A percentile compares a stretch with the other conserved stretches of the same genome.
These are phyloP conservation scores for Mallotus nudiflorus DNA, from an alignment of 345 rosid species.

Conservation along the genomic window DNA sequence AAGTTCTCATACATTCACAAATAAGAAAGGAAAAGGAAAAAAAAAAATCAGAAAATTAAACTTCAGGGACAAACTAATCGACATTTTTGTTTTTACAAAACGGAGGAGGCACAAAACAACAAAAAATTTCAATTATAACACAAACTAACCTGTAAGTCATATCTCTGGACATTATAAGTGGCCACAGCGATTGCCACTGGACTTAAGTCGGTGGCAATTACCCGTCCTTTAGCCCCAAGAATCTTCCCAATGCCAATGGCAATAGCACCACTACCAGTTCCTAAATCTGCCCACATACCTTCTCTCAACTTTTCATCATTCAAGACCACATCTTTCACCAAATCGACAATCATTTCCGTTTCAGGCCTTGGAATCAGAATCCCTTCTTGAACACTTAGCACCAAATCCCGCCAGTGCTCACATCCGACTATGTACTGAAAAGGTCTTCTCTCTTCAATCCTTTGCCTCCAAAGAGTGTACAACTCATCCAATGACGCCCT, in stretches of 20 bases:
- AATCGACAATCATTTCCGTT: conserved; percentile 73
- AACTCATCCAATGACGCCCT: conserved; percentile 58
- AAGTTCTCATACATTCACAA: neutral
- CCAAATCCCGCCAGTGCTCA: conserved; percentile 91
- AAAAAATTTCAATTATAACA: neutral
- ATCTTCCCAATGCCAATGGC: conserved; percentile 67
- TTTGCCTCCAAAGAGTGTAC: conserved; percentile 68
- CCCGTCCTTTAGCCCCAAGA: conserved; percentile 45
- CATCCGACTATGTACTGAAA: conserved; percentile 91
- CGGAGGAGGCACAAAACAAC: neutral
- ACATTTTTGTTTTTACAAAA: neutral
- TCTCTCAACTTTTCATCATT: conserved; percentile 32
- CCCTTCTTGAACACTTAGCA: conserved; percentile 83
- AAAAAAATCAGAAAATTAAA: neutral
- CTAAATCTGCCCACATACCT: conserved; percentile 85
- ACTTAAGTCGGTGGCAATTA: conserved; percentile 79
- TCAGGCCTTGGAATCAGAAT: conserved; percentile 93
- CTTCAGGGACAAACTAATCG: neutral
- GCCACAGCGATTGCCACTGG: conserved; percentile 64
- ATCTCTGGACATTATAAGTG: conserved; percentile 61
- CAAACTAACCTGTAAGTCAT: conserved; percentile 58
- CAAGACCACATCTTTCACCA: conserved; percentile 49
- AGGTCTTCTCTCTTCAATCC: conserved; percentile 81
- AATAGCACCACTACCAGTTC: conserved; percentile 90
- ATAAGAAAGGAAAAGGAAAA: neutral